Conservation (phyloP, 2,329 filamentous ascomycete species). For the Huntiella moniliformis region DNA sequence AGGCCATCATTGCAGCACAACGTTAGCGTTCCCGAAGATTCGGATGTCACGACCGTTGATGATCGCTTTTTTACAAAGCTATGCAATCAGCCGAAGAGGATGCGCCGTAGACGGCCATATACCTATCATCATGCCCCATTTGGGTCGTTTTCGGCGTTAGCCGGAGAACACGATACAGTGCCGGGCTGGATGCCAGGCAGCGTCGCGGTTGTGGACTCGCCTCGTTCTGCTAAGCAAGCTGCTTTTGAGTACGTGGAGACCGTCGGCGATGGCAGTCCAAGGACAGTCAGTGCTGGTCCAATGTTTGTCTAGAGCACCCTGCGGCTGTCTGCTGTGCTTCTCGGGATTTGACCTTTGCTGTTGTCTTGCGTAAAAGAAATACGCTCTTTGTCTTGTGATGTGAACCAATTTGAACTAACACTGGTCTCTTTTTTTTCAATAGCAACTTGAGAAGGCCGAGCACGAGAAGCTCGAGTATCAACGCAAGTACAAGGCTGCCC, state of each 20-base stretch:
- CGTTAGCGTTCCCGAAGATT: not conserved
- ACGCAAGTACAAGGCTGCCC: constrained; percentile 32
- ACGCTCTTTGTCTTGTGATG: not conserved
- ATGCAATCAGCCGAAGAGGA: constrained; percentile 1
- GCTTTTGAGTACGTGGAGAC: constrained; percentile 10
- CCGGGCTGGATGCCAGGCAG: too few relatives aligned
- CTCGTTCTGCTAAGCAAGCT: constrained; percentile 9
- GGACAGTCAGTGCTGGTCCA: not conserved
- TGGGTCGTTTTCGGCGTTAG: too few relatives aligned
- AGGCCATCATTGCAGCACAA: too few relatives aligned
- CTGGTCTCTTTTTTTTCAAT: constrained; percentile 10
- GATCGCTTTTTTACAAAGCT: constrained; percentile 1
- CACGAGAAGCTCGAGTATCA: constrained; percentile 37
- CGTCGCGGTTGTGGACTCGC: constrained; percentile 1
- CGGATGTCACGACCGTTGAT: not conserved
- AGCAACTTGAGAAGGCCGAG: constrained; percentile 42
- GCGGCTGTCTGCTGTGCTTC: not conserved
- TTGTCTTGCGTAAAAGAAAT: not conserved
- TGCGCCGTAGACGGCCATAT: constrained; percentile 3
- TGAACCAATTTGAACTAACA: constrained; percentile 10
- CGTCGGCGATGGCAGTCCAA: not conserved
- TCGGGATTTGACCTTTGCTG: not conserved
- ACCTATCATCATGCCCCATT: too few relatives aligned
- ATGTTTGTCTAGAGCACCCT: not conserved
- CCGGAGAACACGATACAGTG: too few relatives aligned